Evolutionary conservation across 2,329 filamentous ascomycete species (phyloP).

Genomic region (Exophiala aquamarina): DNA sequence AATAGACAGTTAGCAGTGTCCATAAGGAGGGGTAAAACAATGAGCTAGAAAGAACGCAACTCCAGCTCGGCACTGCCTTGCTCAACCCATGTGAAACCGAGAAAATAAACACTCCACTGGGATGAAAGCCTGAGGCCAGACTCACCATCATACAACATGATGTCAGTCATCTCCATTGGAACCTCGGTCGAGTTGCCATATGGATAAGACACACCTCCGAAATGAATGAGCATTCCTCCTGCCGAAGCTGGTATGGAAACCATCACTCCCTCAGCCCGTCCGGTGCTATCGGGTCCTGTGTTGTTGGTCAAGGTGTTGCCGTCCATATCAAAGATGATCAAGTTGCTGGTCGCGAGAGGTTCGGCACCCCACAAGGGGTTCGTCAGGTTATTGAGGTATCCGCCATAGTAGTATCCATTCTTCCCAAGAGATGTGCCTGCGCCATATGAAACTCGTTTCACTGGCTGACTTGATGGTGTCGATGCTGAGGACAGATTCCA

Average conservation of each 20-base stretch:
- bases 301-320: constrained; percentile 52
- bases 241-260: constrained; percentile 62
- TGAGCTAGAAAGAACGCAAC: too few species aligned
- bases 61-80: too few species aligned
- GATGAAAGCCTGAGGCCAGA: too few species aligned
- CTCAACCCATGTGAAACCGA: too few species aligned
- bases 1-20: too few species aligned
- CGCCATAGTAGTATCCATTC: constrained; percentile 61
- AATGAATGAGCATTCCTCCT: constrained; percentile 60
- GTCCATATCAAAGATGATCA: constrained; percentile 60
- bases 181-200: constrained; percentile 49
- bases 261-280: constrained; percentile 61
- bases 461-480: constrained; percentile 33
- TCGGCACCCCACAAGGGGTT: constrained; percentile 52
- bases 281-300: constrained; percentile 53
- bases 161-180: constrained; percentile 49
- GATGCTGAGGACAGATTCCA: constrained; percentile 51
- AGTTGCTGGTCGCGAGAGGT: constrained; percentile 49
- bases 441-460: constrained; percentile 56
- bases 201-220: constrained; percentile 58
- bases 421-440: constrained; percentile 57
- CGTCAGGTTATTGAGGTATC: constrained; percentile 59
- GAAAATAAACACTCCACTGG: too few species aligned
- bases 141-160: constrained; percentile 58
- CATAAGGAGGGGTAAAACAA: too few species aligned